A percentile compares a stretch with the other conserved stretches of the same genome.
Conservation (phyloP, 2,329 filamentous ascomycete genomes). For the Fusarium decemcellulare region DNA sequence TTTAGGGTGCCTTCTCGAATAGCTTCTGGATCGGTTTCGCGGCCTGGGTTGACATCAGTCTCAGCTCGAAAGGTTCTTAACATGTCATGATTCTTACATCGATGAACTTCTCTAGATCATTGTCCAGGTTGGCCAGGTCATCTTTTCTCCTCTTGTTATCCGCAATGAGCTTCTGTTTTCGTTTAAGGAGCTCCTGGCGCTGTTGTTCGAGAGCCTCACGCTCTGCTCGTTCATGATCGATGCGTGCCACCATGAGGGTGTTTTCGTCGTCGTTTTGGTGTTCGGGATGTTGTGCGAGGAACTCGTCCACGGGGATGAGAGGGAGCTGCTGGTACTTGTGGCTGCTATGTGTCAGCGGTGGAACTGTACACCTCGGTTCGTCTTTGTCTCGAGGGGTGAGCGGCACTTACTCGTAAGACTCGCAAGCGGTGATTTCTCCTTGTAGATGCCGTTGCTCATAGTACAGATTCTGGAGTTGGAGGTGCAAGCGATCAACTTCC, state of each 20-base stretch:
- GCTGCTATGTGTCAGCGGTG: slow-evolving; percentile 58
- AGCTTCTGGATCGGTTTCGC: slow-evolving; percentile 83
- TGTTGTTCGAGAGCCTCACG: slow-evolving; percentile 89
- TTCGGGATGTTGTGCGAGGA: slow-evolving; percentile 82
- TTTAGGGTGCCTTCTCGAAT: slow-evolving; percentile 80
- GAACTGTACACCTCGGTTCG: no score
- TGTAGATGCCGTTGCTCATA: slow-evolving; percentile 95
- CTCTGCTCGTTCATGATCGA: slow-evolving; percentile 90
- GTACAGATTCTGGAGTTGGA: slow-evolving; percentile 95
- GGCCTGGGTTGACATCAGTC: slow-evolving; percentile 66
- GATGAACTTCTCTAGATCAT: slow-evolving; percentile 94
- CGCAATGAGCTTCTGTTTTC: slow-evolving; percentile 73
- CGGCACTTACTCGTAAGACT: slow-evolving; percentile 85
- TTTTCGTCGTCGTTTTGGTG: slow-evolving; percentile 81
- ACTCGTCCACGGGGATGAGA: slow-evolving; percentile 86
- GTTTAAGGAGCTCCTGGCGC: slow-evolving; percentile 80
- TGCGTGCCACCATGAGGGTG: slow-evolving; percentile 88
- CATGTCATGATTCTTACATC: slow-evolving; percentile 70
- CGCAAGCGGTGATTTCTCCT: slow-evolving; percentile 91
- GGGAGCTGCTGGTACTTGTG: slow-evolving; percentile 92
- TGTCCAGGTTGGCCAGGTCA: slow-evolving; percentile 90
- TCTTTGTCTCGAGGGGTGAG: background rate
- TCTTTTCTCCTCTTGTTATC: slow-evolving; percentile 95
- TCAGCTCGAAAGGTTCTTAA: background rate
- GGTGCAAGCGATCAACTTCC: slow-evolving; percentile 91